A percentile compares a stretch with the other conserved stretches of the same genome.
phyloP scores from a whole-genome alignment of 371 early-diverging fungal genomes.

The Mortierella sp. region DNA sequence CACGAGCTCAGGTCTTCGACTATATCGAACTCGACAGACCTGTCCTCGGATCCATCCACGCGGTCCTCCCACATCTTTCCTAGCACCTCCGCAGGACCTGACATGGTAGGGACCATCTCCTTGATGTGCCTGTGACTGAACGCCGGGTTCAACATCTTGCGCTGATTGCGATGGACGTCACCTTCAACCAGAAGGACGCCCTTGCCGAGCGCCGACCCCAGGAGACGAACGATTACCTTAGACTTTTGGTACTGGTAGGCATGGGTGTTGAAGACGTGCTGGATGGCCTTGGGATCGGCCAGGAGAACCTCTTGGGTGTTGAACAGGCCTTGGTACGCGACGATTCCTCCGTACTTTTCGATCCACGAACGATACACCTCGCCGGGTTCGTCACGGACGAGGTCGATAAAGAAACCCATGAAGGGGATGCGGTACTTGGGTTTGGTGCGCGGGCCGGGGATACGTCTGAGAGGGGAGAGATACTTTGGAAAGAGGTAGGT shows the following conservation, averaged over 20 bases:
- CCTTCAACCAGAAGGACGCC: conserved; percentile 75
- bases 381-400: conserved; percentile 64
- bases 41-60: conserved; percentile 21
- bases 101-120: conserved; percentile 50
- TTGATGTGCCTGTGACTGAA: conserved; percentile 66
- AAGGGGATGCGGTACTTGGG: conserved; percentile 59
- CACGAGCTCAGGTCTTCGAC: conserved; percentile 13
- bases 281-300: conserved; percentile 65
- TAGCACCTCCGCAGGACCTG: conserved; percentile 22
- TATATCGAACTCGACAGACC: conserved; percentile 32
- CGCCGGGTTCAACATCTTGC: conserved; percentile 78
- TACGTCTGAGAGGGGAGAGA: conserved; percentile 59
- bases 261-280: conserved; percentile 64
- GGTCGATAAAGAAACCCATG: conserved; percentile 65
- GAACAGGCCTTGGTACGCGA: conserved; percentile 65
- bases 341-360: conserved; percentile 67
- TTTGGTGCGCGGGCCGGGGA: conserved; percentile 70
- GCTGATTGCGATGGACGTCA: conserved; percentile 70
- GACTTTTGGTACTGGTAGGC: conserved; percentile 67
- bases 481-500: conserved; percentile 60
- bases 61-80: conserved; percentile 37
- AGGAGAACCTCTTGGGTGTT: conserved; percentile 63
- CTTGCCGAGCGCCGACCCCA: conserved; percentile 63
- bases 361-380: conserved; percentile 66
- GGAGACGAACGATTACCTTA: conserved; percentile 30